A percentile compares a stretch with the other conserved stretches of the same genome.
These are phyloP conservation scores for Triticum timopheevii DNA, from an alignment of 176 grass and related monocot species.

Conservation along the genomic window DNA sequence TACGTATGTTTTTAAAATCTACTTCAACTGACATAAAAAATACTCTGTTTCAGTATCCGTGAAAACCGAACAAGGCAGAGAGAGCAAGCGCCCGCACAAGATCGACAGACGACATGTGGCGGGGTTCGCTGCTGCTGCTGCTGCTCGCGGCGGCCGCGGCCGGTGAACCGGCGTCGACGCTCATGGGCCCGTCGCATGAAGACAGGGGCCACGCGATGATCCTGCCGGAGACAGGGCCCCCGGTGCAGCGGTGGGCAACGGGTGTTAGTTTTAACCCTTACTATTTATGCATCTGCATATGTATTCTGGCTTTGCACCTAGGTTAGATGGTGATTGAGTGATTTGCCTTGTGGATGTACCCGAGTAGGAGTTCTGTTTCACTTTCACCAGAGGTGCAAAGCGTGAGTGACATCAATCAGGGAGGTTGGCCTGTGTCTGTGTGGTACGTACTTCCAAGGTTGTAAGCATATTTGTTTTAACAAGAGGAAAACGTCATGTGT, in stretches of 20 bases:
- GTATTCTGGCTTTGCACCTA: background rate
- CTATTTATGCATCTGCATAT: background rate
- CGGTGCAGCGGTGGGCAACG: slow-evolving; percentile 42
- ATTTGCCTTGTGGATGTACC: background rate
- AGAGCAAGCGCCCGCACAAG: background rate
- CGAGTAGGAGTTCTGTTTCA: background rate
- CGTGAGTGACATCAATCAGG: background rate
- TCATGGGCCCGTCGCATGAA: slow-evolving; percentile 44
- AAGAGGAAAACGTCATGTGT: too few relatives aligned
- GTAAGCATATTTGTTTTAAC: too few relatives aligned
- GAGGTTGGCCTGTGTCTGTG: background rate
- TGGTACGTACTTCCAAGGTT: too few relatives aligned
- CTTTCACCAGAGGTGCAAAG: background rate
- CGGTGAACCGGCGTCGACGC: slow-evolving; percentile 43
- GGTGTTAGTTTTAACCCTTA: background rate
- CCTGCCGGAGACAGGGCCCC: slow-evolving; percentile 50
- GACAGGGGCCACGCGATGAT: slow-evolving; percentile 54
- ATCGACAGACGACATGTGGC: background rate
- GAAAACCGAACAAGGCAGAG: background rate
- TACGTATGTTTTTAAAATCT: background rate
- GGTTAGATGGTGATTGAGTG: background rate
- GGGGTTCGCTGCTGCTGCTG: background rate
- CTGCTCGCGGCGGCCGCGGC: background rate
- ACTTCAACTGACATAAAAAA: background rate
- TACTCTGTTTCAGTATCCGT: background rate